Conservation (phyloP, 2,329 filamentous ascomycete species). For the Aspergillus viridinutans region DNA sequence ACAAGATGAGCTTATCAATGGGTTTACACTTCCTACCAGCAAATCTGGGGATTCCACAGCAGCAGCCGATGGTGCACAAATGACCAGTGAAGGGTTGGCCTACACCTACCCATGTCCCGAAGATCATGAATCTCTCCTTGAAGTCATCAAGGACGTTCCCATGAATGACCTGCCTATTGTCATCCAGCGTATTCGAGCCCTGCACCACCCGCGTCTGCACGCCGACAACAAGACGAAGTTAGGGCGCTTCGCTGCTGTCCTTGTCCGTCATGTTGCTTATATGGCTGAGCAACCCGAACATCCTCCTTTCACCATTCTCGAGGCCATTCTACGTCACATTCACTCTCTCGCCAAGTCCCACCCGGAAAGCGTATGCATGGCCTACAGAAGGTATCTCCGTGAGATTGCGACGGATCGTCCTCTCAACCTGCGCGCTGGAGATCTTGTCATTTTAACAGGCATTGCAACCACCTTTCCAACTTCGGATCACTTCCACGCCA, state of each 20-base stretch:
- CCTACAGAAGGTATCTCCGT: conserved; percentile 70
- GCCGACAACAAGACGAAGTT: conserved; percentile 82
- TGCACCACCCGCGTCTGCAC: conserved; percentile 86
- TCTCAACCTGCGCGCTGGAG: conserved; percentile 58
- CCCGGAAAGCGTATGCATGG: conserved; percentile 69
- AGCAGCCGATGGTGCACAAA: conserved; percentile 41
- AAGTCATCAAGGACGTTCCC: conserved; percentile 59
- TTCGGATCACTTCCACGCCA: conserved; percentile 94
- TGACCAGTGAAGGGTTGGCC: conserved; percentile 55
- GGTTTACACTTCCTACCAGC: conserved; percentile 48
- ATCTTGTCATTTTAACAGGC: conserved; percentile 78
- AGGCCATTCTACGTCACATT: conserved; percentile 79
- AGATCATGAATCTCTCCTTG: conserved; percentile 68
- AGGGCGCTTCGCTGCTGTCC: conserved; percentile 47
- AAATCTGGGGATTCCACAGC: conserved; percentile 16
- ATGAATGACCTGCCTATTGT: conserved; percentile 67
- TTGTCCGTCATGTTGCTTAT: conserved; percentile 56
- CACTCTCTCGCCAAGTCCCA: conserved; percentile 90
- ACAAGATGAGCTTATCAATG: conserved; percentile 70
- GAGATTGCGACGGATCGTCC: conserved; percentile 49
- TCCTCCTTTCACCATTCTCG: conserved; percentile 64
- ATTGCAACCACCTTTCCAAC: conserved; percentile 85
- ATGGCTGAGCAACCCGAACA: conserved; percentile 48
- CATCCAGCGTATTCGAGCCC: conserved; percentile 80
- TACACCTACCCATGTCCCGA: conserved; percentile 85